Conservation (phyloP, 2,329 filamentous ascomycete species). For the Paraconiothyrium sp. region DNA sequence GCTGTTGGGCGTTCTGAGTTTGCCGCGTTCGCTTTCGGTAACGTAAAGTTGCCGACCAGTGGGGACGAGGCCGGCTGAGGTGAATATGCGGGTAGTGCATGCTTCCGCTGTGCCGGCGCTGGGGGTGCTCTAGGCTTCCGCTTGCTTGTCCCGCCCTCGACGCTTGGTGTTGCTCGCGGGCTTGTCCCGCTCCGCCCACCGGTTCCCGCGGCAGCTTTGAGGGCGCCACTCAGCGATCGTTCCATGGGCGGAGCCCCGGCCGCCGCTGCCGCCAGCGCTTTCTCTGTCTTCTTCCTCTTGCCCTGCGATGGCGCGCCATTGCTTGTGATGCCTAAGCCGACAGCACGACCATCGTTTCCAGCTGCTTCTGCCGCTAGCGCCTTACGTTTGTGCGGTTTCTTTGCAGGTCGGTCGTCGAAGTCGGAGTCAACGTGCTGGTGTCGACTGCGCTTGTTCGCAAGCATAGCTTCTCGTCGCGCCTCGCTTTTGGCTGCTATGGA, state of each 20-base stretch:
- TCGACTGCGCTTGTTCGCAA: constrained; percentile 74
- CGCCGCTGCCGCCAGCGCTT: constrained; percentile 52
- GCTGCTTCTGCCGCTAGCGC: constrained; percentile 60
- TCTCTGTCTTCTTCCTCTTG: constrained; percentile 86
- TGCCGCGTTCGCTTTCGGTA: constrained; percentile 63
- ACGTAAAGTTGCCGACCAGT: constrained; percentile 70
- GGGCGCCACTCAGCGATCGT: constrained; percentile 69
- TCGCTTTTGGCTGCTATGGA: constrained; percentile 83
- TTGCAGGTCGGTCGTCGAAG: constrained; percentile 73
- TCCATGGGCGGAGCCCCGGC: constrained; percentile 64
- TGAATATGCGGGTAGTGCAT: constrained; percentile 65
- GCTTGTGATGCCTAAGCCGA: constrained; percentile 72
- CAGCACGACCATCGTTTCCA: constrained; percentile 50
- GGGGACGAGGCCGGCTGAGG: constrained; percentile 80
- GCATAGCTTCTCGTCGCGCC: constrained; percentile 81
- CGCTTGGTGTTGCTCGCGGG: constrained; percentile 74
- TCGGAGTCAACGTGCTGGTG: constrained; percentile 81
- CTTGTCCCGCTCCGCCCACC: constrained; percentile 60
- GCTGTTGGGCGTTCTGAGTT: constrained; percentile 68
- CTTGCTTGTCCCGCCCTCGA: constrained; percentile 61
- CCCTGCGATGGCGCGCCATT: constrained; percentile 64
- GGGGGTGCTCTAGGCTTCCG: constrained; percentile 76
- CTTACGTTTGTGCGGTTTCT: constrained; percentile 72
- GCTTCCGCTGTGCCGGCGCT: constrained; percentile 81
- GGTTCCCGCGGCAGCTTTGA: constrained; percentile 58